phyloP scores from a whole-genome alignment of 345 rosid species.

The Jatropha curcas region DNA sequence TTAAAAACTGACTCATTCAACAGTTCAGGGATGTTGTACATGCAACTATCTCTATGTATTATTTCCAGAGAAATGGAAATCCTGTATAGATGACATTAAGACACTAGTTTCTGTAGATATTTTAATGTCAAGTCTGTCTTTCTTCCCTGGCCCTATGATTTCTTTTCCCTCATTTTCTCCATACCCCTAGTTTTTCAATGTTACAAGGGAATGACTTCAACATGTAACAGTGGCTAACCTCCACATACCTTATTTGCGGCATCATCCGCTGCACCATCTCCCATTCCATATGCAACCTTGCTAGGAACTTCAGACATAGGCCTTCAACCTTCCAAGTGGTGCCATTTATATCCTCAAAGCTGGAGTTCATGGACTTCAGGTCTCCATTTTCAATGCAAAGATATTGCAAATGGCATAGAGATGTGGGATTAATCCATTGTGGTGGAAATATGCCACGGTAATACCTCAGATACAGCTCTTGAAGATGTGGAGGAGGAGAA shows the following conservation, averaged over 20 bases:
- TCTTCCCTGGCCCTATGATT: not conserved
- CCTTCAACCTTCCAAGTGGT: constrained; percentile 7
- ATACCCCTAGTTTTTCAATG: not conserved
- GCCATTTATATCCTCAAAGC: not conserved
- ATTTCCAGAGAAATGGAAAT: not conserved
- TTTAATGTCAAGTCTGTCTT: not conserved
- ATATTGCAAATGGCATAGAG: not conserved
- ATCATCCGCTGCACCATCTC: constrained; percentile 1
- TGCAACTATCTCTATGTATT: not conserved
- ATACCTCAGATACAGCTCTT: constrained; percentile 1
- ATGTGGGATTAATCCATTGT: constrained; percentile 2
- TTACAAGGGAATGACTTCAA: not conserved
- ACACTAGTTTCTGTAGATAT: not conserved
- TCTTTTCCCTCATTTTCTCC: not conserved
- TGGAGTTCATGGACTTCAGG: not conserved
- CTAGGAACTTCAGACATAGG: constrained; percentile 1
- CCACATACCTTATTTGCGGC: not conserved
- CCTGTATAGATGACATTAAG: not conserved
- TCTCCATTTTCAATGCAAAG: constrained; percentile 6
- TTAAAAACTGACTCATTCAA: not conserved
- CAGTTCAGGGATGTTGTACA: not conserved
- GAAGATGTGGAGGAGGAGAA: not conserved
- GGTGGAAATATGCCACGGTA: not conserved
- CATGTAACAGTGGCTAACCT: constrained; percentile 14
- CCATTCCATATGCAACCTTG: not conserved